Conservation (phyloP, 768 basidiomycete genomes). For the Suillus paluster region DNA sequence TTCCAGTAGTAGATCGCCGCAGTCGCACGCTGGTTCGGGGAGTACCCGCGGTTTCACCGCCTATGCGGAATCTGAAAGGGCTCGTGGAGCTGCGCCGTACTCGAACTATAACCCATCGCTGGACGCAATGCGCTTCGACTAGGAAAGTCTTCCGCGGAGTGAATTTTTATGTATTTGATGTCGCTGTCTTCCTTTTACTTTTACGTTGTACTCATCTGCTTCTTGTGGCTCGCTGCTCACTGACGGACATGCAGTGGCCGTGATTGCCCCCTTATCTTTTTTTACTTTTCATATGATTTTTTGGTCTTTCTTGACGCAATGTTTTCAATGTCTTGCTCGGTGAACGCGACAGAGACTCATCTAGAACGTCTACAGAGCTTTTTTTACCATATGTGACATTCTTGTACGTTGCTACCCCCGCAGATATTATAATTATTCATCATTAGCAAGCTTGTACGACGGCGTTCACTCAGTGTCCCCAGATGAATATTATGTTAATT, state of each 20-base stretch:
- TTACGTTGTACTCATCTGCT: constrained; percentile 1
- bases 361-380: constrained; percentile 3
- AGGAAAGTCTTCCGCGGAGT: constrained; percentile 9
- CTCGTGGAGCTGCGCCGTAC: constrained; percentile 26
- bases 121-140: constrained; percentile 28
- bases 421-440: constrained; percentile 3
- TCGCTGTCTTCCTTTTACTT: not conserved
- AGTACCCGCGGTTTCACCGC: constrained; percentile 13
- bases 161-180: constrained; percentile 4
- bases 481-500: not conserved
- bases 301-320: not conserved
- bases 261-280: not conserved
- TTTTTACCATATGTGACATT: not conserved
- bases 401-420: not conserved
- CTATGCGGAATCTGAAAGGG: constrained; percentile 30
- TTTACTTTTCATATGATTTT: not conserved
- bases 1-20: constrained; percentile 23
- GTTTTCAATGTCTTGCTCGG: not conserved
- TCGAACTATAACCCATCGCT: constrained; percentile 24
- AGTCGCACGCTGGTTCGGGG: constrained; percentile 15
- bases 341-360: not conserved
- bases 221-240: constrained; percentile 2
- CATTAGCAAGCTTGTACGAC: not conserved
- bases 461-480: not conserved
- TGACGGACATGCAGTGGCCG: not conserved